Percentiles rank a stretch among this genome's conserved stretches.
Conservation (phyloP, 2,329 filamentous ascomycete genomes). For the Lasiodiplodia sp. region DNA sequence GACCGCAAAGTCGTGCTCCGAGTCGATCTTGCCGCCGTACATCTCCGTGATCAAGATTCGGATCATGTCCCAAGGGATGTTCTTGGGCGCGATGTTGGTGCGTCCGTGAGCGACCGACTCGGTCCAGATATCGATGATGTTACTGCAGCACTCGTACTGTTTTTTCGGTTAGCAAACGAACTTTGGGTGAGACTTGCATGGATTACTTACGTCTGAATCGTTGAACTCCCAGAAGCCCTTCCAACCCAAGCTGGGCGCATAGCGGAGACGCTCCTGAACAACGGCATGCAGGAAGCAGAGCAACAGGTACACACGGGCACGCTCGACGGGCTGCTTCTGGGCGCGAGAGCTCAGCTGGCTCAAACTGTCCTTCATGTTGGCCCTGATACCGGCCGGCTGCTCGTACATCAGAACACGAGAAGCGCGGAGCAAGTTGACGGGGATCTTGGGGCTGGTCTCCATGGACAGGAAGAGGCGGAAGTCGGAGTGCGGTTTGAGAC, state of each 20-base stretch:
- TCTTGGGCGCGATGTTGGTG: constrained; percentile 90
- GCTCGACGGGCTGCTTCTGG: constrained; percentile 85
- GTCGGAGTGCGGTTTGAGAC: constrained; percentile 89
- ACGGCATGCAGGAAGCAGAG: constrained; percentile 96
- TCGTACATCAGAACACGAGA: constrained; percentile 97
- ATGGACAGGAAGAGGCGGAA: constrained; percentile 98
- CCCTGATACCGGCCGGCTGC: constrained; percentile 93
- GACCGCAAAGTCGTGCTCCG: constrained; percentile 80
- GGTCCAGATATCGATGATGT: constrained; percentile 95
- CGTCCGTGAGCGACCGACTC: constrained; percentile 82
- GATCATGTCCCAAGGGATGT: constrained; percentile 97
- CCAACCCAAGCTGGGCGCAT: constrained; percentile 93
- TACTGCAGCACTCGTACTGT: constrained; percentile 89
- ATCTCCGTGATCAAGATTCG: constrained; percentile 90
- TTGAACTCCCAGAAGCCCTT: constrained; percentile 99
- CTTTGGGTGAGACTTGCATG: too few species aligned
- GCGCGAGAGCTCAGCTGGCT: constrained; percentile 79
- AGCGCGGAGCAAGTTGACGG: constrained; percentile 91
- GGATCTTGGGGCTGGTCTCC: constrained; percentile 96
- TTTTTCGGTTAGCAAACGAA: too few species aligned
- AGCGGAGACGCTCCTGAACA: constrained; percentile 91
- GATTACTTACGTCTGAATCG: constrained; percentile 73
- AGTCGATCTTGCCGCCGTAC: constrained; percentile 97
- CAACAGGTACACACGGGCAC: constrained; percentile 86
- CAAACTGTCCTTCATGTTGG: constrained; percentile 98